A percentile compares a stretch with the other conserved stretches of the same genome.
These are phyloP conservation scores for Apiotrichum porosum DNA, from an alignment of 1,284 basidiomycete species.

Conservation along the genomic window DNA sequence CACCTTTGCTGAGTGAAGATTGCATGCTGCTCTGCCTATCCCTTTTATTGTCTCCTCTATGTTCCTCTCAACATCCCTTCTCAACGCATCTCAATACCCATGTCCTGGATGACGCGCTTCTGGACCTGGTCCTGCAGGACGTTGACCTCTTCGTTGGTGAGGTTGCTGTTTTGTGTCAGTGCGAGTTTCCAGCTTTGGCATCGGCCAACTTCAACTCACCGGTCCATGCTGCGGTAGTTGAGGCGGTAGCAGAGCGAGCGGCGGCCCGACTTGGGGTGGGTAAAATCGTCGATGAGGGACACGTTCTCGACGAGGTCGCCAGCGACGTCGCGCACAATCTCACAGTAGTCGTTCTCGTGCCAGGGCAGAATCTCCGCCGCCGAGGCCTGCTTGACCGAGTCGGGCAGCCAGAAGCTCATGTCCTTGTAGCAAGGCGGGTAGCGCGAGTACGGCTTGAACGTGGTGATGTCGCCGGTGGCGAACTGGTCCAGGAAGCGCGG, in stretches of 20 bases:
- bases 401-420: conserved; percentile 82
- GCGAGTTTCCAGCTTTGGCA: neutral
- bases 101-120: conserved; percentile 46
- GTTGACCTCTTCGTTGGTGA: conserved; percentile 89
- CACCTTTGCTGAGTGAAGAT: too few relatives aligned
- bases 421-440: conserved; percentile 87
- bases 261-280: conserved; percentile 79
- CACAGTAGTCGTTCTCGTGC: conserved; percentile 96
- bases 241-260: conserved; percentile 84
- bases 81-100: conserved; percentile 53
- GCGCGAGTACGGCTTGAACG: conserved; percentile 82
- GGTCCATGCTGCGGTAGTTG: conserved; percentile 95
- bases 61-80: too few relatives aligned
- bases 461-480: conserved; percentile 63
- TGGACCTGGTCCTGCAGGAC: conserved; percentile 58
- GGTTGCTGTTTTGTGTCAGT: conserved; percentile 56
- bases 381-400: conserved; percentile 2
- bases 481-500: conserved; percentile 86
- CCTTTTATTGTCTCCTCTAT: neutral
- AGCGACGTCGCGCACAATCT: conserved; percentile 84
- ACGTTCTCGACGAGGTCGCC: conserved; percentile 92
- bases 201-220: conserved; percentile 54
- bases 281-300: conserved; percentile 82
- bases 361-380: conserved; percentile 46
- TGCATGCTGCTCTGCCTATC: too few relatives aligned